phyloP scores from a whole-genome alignment of 73 alveolate species.

The Paramecium tetraurelia region DNA sequence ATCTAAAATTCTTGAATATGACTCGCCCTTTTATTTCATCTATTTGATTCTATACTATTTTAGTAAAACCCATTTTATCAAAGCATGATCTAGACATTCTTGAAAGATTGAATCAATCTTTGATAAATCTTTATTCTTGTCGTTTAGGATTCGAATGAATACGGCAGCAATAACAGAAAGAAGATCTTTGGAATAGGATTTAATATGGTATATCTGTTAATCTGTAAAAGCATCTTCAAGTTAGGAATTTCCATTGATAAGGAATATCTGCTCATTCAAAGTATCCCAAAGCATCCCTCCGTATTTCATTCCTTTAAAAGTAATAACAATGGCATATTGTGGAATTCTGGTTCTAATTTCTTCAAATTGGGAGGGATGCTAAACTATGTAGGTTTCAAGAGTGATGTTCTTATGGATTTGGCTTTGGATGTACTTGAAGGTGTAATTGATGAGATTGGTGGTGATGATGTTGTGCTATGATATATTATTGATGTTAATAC shows the following conservation, averaged over 20 bases:
- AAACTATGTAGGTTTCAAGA: not conserved
- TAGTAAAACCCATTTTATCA: not conserved
- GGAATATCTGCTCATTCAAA: not conserved
- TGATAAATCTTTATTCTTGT: not conserved
- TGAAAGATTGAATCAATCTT: not conserved
- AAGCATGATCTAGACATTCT: not conserved
- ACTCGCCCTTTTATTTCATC: not conserved
- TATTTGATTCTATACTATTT: not conserved
- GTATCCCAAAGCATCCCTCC: not conserved
- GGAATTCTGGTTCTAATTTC: not conserved
- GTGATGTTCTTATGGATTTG: not conserved
- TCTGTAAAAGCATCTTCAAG: not conserved
- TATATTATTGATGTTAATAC: not conserved
- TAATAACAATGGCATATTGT: not conserved
- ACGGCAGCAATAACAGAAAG: not conserved
- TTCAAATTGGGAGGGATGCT: not conserved
- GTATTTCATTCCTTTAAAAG: not conserved
- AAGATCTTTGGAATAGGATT: not conserved
- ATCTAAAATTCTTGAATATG: not conserved
- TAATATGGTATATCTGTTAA: not conserved
- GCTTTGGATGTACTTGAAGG: not conserved
- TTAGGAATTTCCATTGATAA: not conserved
- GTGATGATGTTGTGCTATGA: not conserved
- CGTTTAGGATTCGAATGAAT: not conserved
- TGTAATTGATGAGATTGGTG: not conserved